Base-by-base conservation (phyloP, 305 asterid genomes). In the Coffea humblotiana region DNA sequence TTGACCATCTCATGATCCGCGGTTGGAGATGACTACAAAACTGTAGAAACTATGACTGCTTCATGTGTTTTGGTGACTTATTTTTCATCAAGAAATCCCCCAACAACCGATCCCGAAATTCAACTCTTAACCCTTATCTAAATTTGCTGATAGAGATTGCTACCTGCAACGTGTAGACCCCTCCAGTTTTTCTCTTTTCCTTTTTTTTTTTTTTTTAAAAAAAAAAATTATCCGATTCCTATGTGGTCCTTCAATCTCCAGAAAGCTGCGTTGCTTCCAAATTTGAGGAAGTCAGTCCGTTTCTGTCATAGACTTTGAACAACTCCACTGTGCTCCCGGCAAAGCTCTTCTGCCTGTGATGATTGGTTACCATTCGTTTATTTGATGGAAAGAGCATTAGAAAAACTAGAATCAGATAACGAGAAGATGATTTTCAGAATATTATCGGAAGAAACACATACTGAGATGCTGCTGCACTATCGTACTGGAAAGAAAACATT, bases 171-270 rank as follows among this genome's bases (percentile, higher is more conserved):
- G 76, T 92, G 91, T 10, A 91, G 32, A 32, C 32, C 32, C 32
- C 92, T 5, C 93, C 65, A 94, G 91, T 77, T 93, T 77, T 78
- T 40, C 43, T 40, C 6, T 40, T 40, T 40, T 40, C 43, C 43
- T 3, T 5, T 40, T 5, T 40, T 40, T 40, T 37, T 37, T 40
- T 40, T 40, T 40, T 40, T 40, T 40, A 37, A 37, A 37, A 2
- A 37, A 37, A 2, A 2, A 37, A 37, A 1, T 37, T 91, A 92
- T 15, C 97, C 81, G 48, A 93, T 94, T 23, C 96, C 82, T 35
- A 91, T 94, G 6, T 90, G 93, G 49, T 92, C 91, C 90, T 93
- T 89, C 75, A 92, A 85, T 85, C 98, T 87, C 72, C 91, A 88
- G 21, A 93, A 79, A 1, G 98, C 96, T 45, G 92, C 87, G 85